These are phyloP conservation scores for Olyra latifolia DNA, from an alignment of 176 grass and related monocot species.

Conservation along the genomic window DNA sequence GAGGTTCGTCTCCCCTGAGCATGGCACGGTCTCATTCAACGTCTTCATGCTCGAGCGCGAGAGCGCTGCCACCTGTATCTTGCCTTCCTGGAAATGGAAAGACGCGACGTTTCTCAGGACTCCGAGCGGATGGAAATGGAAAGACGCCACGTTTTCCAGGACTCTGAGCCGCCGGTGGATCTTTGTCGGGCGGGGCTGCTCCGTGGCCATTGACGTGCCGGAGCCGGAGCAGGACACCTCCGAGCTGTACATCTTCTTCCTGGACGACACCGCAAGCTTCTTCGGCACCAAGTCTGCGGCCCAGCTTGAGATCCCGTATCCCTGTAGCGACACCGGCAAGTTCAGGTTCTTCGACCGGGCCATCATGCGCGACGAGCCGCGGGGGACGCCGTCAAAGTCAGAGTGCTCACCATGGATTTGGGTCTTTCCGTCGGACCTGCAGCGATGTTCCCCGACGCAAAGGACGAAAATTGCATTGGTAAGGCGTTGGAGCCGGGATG, in stretches of 20 bases:
- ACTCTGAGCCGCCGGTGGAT: background rate
- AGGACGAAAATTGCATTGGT: background rate
- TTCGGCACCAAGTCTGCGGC: background rate
- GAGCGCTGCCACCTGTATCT: too few species aligned
- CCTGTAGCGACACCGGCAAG: background rate
- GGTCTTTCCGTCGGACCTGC: background rate
- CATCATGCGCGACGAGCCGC: background rate
- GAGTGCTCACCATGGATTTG: slow-evolving; percentile 1
- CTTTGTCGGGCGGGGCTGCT: background rate
- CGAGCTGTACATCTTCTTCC: background rate
- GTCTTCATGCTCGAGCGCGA: background rate
- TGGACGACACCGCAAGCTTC: background rate
- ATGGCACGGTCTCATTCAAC: too few species aligned
- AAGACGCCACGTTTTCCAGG: background rate
- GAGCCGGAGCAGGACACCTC: background rate
- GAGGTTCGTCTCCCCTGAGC: background rate
- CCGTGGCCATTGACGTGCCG: background rate
- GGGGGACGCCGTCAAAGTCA: too few species aligned
- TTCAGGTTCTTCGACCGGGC: background rate
- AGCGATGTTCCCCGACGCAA: background rate
- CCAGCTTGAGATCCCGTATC: background rate
- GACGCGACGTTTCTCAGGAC: too few species aligned
- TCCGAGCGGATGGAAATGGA: slow-evolving; percentile 5
- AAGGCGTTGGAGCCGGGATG: background rate
- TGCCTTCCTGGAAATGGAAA: background rate